A percentile compares a stretch with the other conserved stretches of the same genome.
Evolutionary conservation across 257 asterid genomes (phyloP).

Genomic region (Coffea canephora): DNA sequence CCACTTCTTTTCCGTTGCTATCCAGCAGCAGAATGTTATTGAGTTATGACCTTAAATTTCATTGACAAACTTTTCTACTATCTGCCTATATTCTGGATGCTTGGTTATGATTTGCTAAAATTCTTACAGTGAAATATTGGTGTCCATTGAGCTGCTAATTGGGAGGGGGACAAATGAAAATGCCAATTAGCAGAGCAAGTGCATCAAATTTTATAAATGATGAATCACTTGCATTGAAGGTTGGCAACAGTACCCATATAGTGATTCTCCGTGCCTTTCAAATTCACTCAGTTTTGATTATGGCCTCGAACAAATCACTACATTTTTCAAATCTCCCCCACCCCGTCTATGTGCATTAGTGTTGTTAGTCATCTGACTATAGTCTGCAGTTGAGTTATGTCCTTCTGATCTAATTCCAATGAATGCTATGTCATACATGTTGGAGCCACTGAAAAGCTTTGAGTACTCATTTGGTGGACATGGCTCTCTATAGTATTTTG

Average conservation of each 20-base stretch:
- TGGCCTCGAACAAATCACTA: slow-evolving; percentile 26
- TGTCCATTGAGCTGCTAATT: background rate
- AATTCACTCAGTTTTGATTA: slow-evolving; percentile 32
- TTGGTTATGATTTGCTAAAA: too few species aligned
- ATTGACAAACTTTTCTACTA: too few species aligned
- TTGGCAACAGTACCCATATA: slow-evolving; percentile 38
- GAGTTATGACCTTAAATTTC: background rate
- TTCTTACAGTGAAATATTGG: background rate
- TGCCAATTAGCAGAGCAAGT: slow-evolving; percentile 76
- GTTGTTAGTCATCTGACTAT: too few species aligned
- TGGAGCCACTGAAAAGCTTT: too few species aligned
- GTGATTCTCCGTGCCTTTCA: slow-evolving; percentile 79
- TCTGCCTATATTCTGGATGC: background rate
- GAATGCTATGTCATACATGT: too few species aligned
- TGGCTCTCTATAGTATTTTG: too few species aligned
- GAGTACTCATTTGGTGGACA: too few species aligned
- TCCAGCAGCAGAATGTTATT: background rate
- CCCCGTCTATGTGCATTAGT: background rate
- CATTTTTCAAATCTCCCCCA: background rate
- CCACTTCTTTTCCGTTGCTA: background rate
- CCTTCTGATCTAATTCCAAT: background rate
- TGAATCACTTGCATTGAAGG: slow-evolving; percentile 69
- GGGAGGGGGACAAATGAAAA: background rate
- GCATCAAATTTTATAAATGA: slow-evolving; percentile 34
- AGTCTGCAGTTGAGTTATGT: background rate